phyloP scores from a whole-genome alignment of 106 monocot genomes.

The Dendrobium huoshanense region DNA sequence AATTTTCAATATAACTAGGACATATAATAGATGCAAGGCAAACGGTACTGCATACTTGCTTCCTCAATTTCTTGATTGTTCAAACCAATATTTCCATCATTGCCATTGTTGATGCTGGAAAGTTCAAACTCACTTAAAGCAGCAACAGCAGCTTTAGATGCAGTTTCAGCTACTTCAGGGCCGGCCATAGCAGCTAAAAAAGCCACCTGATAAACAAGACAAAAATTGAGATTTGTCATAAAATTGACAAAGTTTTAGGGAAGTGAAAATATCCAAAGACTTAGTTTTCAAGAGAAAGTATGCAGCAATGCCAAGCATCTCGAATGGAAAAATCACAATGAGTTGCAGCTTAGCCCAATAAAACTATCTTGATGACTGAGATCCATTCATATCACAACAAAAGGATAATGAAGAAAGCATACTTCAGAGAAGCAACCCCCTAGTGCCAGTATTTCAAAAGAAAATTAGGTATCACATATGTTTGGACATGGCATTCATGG shows the following conservation, averaged over 20 bases:
- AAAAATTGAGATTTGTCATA: neutral
- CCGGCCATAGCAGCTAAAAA: conserved; percentile 91
- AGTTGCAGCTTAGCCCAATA: neutral
- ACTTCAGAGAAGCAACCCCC: neutral
- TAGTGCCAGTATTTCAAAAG: neutral
- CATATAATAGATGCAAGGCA: neutral
- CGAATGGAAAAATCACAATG: neutral
- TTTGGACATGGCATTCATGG: conserved; percentile 1
- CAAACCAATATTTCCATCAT: neutral
- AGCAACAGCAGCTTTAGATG: conserved; percentile 57
- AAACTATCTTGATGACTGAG: neutral
- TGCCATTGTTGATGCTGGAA: neutral
- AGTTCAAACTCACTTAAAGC: conserved; percentile 28
- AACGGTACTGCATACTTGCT: conserved; percentile 35
- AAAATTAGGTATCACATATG: neutral
- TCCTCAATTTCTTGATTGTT: conserved; percentile 6
- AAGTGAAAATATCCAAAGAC: neutral
- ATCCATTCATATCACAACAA: neutral
- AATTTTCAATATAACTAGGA: neutral
- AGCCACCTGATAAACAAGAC: conserved; percentile 50
- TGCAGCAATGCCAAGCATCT: neutral
- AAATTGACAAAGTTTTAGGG: neutral
- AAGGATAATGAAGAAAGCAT: neutral
- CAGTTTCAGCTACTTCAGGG: conserved; percentile 53
- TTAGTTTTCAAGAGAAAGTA: neutral